Evolutionary conservation across 2,329 filamentous ascomycete species (phyloP).

Genomic region (Aspergillus ustus): DNA sequence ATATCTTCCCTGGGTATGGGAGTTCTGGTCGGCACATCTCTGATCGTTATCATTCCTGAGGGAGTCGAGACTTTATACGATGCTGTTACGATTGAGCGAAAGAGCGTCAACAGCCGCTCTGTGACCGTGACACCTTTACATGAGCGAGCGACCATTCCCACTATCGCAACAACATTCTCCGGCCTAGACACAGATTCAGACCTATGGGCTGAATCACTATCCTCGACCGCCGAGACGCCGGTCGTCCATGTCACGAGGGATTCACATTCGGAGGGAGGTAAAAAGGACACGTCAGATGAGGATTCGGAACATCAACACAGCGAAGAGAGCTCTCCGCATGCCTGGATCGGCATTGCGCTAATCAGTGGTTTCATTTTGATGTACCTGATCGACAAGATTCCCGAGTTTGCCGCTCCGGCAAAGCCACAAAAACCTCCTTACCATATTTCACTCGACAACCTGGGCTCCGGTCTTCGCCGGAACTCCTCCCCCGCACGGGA

Average conservation of each 20-base stretch:
- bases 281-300: constrained; percentile 37
- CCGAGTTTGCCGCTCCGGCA: constrained; percentile 71
- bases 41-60: constrained; percentile 97
- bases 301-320: constrained; percentile 45
- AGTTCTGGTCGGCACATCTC: constrained; percentile 88
- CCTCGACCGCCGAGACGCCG: constrained; percentile 12
- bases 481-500: constrained; percentile 46
- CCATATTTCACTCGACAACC: constrained; percentile 86
- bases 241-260: constrained; percentile 30
- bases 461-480: constrained; percentile 61
- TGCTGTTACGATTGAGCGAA: constrained; percentile 45
- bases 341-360: constrained; percentile 84
- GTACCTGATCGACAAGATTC: constrained; percentile 91
- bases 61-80: constrained; percentile 88
- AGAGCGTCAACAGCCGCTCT: constrained; percentile 36
- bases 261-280: constrained; percentile 29
- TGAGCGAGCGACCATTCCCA: constrained; percentile 26
- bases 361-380: constrained; percentile 91
- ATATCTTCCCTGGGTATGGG: constrained; percentile 93
- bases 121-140: constrained; percentile 35
- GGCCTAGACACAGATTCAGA: constrained; percentile 2
- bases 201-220: not conserved
- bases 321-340: constrained; percentile 62
- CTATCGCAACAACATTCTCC: constrained; percentile 17
- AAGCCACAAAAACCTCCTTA: constrained; percentile 70